Conservation (phyloP, 306 rosid species). For the Prunus campanulata region DNA sequence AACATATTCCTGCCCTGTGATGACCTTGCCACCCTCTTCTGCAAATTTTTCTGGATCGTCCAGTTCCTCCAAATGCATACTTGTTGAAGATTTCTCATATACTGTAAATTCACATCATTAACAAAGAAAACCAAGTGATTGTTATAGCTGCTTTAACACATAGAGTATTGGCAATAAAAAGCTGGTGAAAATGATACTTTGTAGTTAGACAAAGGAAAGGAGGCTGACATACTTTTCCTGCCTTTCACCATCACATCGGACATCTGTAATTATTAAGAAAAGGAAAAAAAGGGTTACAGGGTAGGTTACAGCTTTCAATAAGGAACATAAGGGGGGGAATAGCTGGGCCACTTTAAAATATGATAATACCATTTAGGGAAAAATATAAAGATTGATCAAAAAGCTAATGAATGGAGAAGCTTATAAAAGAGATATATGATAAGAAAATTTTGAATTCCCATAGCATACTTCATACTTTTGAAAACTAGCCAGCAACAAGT, state of each 20-base stretch:
- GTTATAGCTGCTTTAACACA: conserved; percentile 9
- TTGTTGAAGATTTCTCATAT: conserved; percentile 66
- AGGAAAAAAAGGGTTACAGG: neutral
- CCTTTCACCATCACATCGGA: conserved; percentile 67
- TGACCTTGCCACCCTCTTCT: conserved; percentile 64
- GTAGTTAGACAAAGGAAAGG: conserved; percentile 15
- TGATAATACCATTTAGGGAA: neutral
- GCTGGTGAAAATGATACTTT: neutral
- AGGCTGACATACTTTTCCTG: conserved; percentile 63
- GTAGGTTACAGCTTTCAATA: neutral
- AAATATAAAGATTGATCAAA: neutral
- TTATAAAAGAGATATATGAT: neutral
- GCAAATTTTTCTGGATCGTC: conserved; percentile 66
- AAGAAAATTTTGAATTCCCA: neutral
- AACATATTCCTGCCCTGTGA: conserved; percentile 80
- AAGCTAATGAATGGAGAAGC: neutral
- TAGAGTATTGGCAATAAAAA: neutral
- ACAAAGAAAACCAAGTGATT: conserved; percentile 17
- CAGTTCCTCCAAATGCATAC: conserved; percentile 71
- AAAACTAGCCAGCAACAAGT: conserved; percentile 6
- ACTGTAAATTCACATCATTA: conserved; percentile 45
- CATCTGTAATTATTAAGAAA: conserved; percentile 52
- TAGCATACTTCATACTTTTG: neutral
- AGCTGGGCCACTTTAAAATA: conserved; percentile 1
- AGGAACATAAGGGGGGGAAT: neutral